Base-by-base conservation (phyloP, 257 asterid genomes). In the Datura wrightii region DNA sequence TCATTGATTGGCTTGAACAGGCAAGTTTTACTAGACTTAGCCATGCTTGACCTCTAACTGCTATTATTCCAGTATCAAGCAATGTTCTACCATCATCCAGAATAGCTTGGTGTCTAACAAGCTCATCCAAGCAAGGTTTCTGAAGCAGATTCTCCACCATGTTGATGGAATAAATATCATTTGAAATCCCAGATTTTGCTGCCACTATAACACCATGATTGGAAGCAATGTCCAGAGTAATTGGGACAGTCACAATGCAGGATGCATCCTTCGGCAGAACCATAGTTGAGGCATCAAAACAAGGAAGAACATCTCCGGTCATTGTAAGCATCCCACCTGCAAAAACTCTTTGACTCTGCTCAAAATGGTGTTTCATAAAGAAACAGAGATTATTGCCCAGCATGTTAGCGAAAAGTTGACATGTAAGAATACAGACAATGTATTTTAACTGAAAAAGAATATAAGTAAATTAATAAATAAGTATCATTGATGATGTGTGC, bases 221-320 rank as follows among this genome's bases (percentile, higher is more conserved):
- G 86, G 97, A 92, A 87, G 99, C 98, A 88, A 97, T 85, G 84
- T 94, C 99, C 83, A 97, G 97, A 52, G 98, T 91, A 85, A 93
- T 91, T 81, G 99, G 98, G 80, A 97, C 99, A 71, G 98, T 95
- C 76, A 97, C 85, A 83, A 97, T 91, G 89, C 97, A 90, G 46
- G 98, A 90, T 36, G 96, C 55, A 88, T 97, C 98, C 81, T 93
- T 95, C 3, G 98, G 97, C 85, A 97, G 97, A 84, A 91, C 92
- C 97, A 97, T 90, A 86, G 88, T 88, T 86, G 92, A 91, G 81
- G 99, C 98, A 89, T 97, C 98, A 91, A 97, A 97, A 90, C 99
- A 97, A 86, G 98, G 99, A 87, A 95, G 99, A 89, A 95, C 99
- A 90, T 97, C 99, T 63, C 99, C 98, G 36, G 99, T 95, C 99